Conservation (phyloP, 257 asterid species). For the Solanum sitiens region DNA sequence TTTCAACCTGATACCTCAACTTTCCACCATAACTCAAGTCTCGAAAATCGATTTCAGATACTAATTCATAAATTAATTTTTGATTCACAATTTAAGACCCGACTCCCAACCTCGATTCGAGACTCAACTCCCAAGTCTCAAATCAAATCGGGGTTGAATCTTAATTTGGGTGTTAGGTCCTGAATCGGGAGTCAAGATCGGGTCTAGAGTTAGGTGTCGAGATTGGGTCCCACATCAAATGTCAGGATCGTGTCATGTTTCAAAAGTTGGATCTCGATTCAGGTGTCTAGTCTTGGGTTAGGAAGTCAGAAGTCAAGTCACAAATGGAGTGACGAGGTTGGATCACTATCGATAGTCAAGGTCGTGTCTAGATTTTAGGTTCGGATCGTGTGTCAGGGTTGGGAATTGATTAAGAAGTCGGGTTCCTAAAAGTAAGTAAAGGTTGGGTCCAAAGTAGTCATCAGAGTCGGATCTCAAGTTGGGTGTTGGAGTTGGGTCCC, state of each 20-base stretch:
- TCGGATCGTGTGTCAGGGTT: neutral
- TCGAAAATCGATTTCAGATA: no score
- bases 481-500: neutral
- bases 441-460: neutral
- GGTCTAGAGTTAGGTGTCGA: neutral
- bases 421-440: neutral
- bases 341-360: neutral
- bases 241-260: neutral
- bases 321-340: neutral
- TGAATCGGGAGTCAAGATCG: neutral
- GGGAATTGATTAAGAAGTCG: neutral
- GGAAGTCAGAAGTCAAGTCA: neutral
- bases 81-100: neutral
- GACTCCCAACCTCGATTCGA: neutral
- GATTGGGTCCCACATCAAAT: neutral
- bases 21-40: neutral
- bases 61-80: rapidly evolving
- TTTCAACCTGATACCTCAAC: neutral
- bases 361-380: neutral
- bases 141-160: neutral
- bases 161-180: neutral
- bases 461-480: neutral
- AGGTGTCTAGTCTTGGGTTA: neutral
- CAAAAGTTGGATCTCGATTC: neutral
- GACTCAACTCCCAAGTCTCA: neutral